Evolutionary conservation across 805 yeast species (phyloP), one percentile per base, ranked within the genome.

Genomic region (Candida namnaoensis): DNA sequence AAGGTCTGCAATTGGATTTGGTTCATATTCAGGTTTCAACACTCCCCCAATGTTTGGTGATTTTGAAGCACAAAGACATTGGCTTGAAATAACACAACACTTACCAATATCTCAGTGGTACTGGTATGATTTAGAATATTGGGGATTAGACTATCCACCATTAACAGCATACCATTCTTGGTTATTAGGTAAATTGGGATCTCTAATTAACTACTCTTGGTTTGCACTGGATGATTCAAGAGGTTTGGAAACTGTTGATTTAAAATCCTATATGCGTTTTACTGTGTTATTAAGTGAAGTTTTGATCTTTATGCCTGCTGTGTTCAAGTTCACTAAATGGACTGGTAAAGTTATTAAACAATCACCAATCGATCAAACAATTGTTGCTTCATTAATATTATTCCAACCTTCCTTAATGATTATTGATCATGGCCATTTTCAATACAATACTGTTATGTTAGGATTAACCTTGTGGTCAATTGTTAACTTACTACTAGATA

Each of bases 141-240:
- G 99, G 98, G 96, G 98, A 1, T 69, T 93, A 32, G 99, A 93
- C 61, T 93, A 93, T 60, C 99, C 99, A 1, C 98, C 98, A 7
- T 66, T 93, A 47, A 91, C 99, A 0, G 99, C 98, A 0, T 90
- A 74, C 58, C 98, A 93, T 57, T 88, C 95, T 38, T 87, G 81
- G 74, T 32, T 86, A 1, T 58, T 82, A 38, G 99, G 98, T 0
- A 67, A 68, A 40, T 51, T 91, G 14, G 98, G 97, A 0, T 53
- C 68, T 2, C 57, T 77, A 35, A 62, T 87, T 32, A 73, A 84
- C 47, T 68, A 78, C 0, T 48, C 60, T 0, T 93, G 98, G 98
- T 88, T 93, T 61, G 78, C 68, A 4, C 62, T 91, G 32, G 78
- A 78, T 45, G 34, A 52, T 0, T 87, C 96, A 6, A 69, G 97